These are phyloP conservation scores for Chaetomium fimeti DNA, from an alignment of 495 filamentous ascomycete species.

Conservation along the genomic window DNA sequence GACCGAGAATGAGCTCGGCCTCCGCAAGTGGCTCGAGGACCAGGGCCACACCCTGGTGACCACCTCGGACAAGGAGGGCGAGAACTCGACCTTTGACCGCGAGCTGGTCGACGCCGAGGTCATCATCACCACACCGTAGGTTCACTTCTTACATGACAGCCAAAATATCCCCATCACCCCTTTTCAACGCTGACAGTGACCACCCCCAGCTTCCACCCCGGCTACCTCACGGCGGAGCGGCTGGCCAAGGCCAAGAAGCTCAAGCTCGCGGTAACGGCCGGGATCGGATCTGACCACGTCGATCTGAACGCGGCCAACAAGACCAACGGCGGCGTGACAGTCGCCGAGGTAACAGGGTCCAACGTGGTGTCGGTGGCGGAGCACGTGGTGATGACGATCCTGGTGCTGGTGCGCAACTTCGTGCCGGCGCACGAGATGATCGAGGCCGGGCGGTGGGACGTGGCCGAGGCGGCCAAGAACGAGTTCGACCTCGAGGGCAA, in stretches of 20 bases:
- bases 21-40: slow-evolving; percentile 94
- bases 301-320: slow-evolving; percentile 96
- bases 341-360: slow-evolving; percentile 93
- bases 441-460: slow-evolving; percentile 85
- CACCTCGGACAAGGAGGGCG: slow-evolving; percentile 93
- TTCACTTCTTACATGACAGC: no score
- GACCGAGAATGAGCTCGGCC: slow-evolving; percentile 94
- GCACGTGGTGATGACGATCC: slow-evolving; percentile 99
- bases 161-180: no score
- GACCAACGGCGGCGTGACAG: slow-evolving; percentile 96
- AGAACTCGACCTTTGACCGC: slow-evolving; percentile 89
- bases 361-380: slow-evolving; percentile 89
- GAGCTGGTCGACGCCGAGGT: slow-evolving; percentile 95
- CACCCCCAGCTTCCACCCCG: slow-evolving; percentile 82
- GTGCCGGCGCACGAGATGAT: slow-evolving; percentile 96
- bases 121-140: slow-evolving; percentile 98
- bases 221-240: slow-evolving; percentile 94
- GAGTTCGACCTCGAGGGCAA: slow-evolving; percentile 97
- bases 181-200: no score
- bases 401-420: slow-evolving; percentile 94
- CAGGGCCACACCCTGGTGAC: slow-evolving; percentile 94
- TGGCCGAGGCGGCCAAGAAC: slow-evolving; percentile 93
- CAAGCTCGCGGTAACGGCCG: slow-evolving; percentile 93
- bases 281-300: slow-evolving; percentile 97
- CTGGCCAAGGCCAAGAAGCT: slow-evolving; percentile 98